Evolutionary conservation across 208 protist genomes (phyloP).

Genomic region (Trypanosoma cruzi): DNA sequence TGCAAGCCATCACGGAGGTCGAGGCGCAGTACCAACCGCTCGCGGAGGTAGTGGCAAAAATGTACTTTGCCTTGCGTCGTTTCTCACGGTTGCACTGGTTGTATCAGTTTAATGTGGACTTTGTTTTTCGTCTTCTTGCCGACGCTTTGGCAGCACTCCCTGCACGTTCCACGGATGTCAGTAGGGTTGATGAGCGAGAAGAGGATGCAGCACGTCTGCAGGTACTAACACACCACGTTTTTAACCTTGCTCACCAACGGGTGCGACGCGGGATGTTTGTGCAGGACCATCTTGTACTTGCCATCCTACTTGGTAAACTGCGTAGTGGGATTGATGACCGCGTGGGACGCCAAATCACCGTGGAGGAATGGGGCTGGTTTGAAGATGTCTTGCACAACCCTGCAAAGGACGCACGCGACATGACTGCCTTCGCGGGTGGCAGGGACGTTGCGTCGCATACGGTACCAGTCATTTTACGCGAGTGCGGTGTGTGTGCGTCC

Average conservation of each 20-base stretch:
- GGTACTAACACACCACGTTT: slow-evolving; percentile 59
- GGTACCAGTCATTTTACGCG: slow-evolving; percentile 22
- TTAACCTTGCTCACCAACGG: slow-evolving; percentile 74
- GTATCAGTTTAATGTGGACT: slow-evolving; percentile 97
- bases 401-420: neutral
- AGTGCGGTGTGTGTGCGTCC: slow-evolving; percentile 15
- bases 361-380: slow-evolving; percentile 77
- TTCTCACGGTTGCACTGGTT: slow-evolving; percentile 94
- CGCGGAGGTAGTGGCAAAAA: slow-evolving; percentile 78
- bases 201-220: slow-evolving; percentile 38
- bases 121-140: slow-evolving; percentile 95
- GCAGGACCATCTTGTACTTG: slow-evolving; percentile 94
- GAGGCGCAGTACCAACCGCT: slow-evolving; percentile 94
- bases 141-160: slow-evolving; percentile 77
- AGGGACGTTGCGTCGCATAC: neutral
- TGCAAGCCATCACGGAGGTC: slow-evolving; percentile 86
- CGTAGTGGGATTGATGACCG: slow-evolving; percentile 56
- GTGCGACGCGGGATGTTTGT: slow-evolving; percentile 93
- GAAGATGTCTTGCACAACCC: slow-evolving; percentile 31
- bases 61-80: slow-evolving; percentile 97
- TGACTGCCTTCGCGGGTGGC: neutral
- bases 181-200: slow-evolving; percentile 21
- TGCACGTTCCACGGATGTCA: slow-evolving; percentile 1
- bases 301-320: slow-evolving; percentile 93
- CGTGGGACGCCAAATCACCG: slow-evolving; percentile 33